Base-by-base conservation (phyloP, 352 stramenopile genomes). In the Blastocystis sp. region DNA sequence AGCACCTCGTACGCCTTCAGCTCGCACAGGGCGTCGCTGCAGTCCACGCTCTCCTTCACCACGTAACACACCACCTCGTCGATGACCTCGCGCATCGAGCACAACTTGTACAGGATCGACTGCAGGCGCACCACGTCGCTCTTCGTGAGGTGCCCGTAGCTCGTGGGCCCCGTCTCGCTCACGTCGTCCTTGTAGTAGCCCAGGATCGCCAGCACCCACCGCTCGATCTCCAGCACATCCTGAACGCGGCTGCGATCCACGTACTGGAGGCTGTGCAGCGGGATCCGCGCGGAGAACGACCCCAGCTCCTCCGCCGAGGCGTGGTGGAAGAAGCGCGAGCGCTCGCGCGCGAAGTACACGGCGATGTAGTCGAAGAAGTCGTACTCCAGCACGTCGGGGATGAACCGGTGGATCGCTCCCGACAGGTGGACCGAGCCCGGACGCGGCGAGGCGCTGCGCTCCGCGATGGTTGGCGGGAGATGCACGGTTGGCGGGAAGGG, bases 291-390 rank as follows among this genome's bases (percentile, higher is more conserved):
- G 29, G 29, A 66, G 61, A 66, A 82, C 10, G 4, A 55, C 10
- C 51, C 21, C 39, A 82, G 51, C 59, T n/a, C 39, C n/a, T 67
- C 74, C 2, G 69, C 24, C 0, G 74, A 82, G 33, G 61, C 2
- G 61, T 82, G 45, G 13, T 59, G 74, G 29, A 82, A 82, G 59
- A 82, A 82, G 39, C 45, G 51, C 4, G 74, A 37, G 13, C 69
- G 67, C 51, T 82, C 31, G 51, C 74, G 41, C 12, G 67, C 51
- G 74, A 82, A 82, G 51, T 82, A 82, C 4, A 82, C n/a, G 50
- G 45, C 55, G 12, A 55, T 55, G 61, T 82, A 82, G 37, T 82
- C 74, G 19, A 82, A 31, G 51, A 82, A 82, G 37, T 50, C 31
- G 74, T 66, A 82, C 21, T 82, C 74, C n/a, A 33, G n/a, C 24